Percentiles rank a stretch among this genome's conserved stretches.
Evolutionary conservation across 129 eudicot genomes (phyloP).

Genomic region (Ambrosia trifida): DNA sequence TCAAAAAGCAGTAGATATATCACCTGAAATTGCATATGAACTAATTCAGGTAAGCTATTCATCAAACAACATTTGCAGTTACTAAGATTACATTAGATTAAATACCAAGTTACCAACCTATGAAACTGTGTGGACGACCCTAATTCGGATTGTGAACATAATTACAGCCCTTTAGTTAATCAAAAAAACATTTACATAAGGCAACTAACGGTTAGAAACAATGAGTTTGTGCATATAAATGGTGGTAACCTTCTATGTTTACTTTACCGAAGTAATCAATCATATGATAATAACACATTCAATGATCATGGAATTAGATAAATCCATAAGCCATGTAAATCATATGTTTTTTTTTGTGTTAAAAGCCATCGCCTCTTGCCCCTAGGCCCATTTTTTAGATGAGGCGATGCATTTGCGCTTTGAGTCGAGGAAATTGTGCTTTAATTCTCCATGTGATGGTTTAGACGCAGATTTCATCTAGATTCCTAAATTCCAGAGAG

Average conservation of each 20-base stretch:
- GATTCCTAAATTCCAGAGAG: too few species aligned
- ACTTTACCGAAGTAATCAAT: background rate
- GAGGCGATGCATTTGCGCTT: too few species aligned
- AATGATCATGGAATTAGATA: background rate
- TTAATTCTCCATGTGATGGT: too few species aligned
- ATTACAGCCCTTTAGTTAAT: background rate
- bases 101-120: background rate
- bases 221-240: too few species aligned
- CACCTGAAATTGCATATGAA: slow-evolving; percentile 83
- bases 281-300: background rate
- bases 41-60: slow-evolving; percentile 66
- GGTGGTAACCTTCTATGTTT: too few species aligned
- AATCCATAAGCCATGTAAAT: too few species aligned
- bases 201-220: too few species aligned
- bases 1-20: slow-evolving; percentile 95
- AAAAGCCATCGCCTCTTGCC: too few species aligned
- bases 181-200: background rate
- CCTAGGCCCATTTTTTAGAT: too few species aligned
- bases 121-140: background rate
- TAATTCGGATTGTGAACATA: slow-evolving; percentile 11
- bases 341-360: background rate
- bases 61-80: background rate
- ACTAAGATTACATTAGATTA: slow-evolving; percentile 1
- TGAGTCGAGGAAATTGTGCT: too few species aligned
- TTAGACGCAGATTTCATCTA: too few species aligned